Evolutionary conservation across 768 basidiomycete genomes (phyloP).

Genomic region (Boletus pseudopeckii): DNA sequence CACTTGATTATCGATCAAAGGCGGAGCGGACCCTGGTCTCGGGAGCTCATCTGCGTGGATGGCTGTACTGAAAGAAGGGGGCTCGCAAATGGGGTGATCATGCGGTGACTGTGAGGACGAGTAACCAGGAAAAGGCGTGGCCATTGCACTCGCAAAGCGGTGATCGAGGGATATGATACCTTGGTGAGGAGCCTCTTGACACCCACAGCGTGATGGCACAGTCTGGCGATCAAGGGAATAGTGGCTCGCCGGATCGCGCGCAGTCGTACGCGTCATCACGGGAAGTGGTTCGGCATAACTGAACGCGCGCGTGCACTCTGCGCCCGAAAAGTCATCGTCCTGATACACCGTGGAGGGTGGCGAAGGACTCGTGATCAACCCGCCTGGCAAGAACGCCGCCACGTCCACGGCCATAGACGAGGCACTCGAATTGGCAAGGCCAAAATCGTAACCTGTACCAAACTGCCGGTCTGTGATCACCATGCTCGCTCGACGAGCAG

Average conservation of each 20-base stretch:
- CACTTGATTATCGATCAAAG: slow-evolving; percentile 28
- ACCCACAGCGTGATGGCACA: slow-evolving; percentile 18
- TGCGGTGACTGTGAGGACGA: slow-evolving; percentile 30
- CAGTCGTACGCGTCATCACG: slow-evolving; percentile 13
- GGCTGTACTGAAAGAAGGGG: slow-evolving; percentile 29
- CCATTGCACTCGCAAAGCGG: slow-evolving; percentile 16
- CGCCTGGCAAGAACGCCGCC: slow-evolving; percentile 11
- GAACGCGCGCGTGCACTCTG: slow-evolving; percentile 15
- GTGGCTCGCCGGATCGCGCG: slow-evolving; percentile 10
- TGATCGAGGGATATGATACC: slow-evolving; percentile 24
- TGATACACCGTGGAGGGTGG: slow-evolving; percentile 23
- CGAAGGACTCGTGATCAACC: slow-evolving; percentile 19
- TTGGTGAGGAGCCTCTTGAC: slow-evolving; percentile 15
- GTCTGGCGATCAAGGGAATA: slow-evolving; percentile 15
- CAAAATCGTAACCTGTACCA: slow-evolving; percentile 6
- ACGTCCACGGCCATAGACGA: slow-evolving; percentile 14
- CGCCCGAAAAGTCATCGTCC: slow-evolving; percentile 19
- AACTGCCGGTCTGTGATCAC: slow-evolving; percentile 9
- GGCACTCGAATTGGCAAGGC: slow-evolving; percentile 1
- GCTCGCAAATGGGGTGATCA: slow-evolving; percentile 25
- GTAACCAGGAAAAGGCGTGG: slow-evolving; percentile 32
- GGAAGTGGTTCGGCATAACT: slow-evolving; percentile 12
- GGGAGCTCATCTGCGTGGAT: slow-evolving; percentile 19
- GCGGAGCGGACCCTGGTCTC: slow-evolving; percentile 29
- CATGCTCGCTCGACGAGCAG: slow-evolving; percentile 16